Percentiles rank a stretch among this genome's conserved stretches.
These are phyloP conservation scores for Mycena epipterygia DNA, from an alignment of 768 basidiomycete genomes.

Conservation along the genomic window DNA sequence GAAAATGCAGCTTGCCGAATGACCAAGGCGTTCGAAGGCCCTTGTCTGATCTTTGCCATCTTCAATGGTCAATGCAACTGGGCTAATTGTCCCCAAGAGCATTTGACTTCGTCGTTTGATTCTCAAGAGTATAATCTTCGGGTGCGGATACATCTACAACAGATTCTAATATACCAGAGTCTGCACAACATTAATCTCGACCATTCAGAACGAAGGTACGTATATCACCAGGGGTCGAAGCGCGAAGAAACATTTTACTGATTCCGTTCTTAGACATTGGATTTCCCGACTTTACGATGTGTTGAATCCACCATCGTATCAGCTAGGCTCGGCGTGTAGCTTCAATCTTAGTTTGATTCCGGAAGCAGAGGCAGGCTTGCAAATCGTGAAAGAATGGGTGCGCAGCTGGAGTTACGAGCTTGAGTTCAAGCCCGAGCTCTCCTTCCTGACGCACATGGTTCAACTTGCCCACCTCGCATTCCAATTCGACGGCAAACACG, in stretches of 20 bases:
- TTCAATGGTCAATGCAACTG: conserved; percentile 20
- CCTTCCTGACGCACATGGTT: conserved; percentile 58
- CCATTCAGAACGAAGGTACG: conserved; percentile 40
- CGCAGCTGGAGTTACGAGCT: conserved; percentile 54
- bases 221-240: neutral
- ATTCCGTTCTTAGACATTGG: conserved; percentile 53
- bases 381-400: conserved; percentile 62
- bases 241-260: neutral
- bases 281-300: conserved; percentile 62
- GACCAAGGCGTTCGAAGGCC: conserved; percentile 45
- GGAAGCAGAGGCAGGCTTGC: conserved; percentile 51
- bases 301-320: conserved; percentile 60
- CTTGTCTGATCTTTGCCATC: conserved; percentile 13
- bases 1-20: conserved; percentile 50
- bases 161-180: conserved; percentile 62
- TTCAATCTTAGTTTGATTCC: conserved; percentile 55
- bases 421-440: conserved; percentile 35
- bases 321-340: conserved; percentile 57
- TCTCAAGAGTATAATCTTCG: conserved; percentile 29
- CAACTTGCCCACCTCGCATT: conserved; percentile 55
- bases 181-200: conserved; percentile 34
- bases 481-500: conserved; percentile 51
- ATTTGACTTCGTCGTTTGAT: neutral
- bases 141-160: conserved; percentile 61
- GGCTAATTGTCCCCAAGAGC: conserved; percentile 24